Base-by-base conservation (phyloP, 148 eudicot genomes). In the Vaccinium vitisidaea region DNA sequence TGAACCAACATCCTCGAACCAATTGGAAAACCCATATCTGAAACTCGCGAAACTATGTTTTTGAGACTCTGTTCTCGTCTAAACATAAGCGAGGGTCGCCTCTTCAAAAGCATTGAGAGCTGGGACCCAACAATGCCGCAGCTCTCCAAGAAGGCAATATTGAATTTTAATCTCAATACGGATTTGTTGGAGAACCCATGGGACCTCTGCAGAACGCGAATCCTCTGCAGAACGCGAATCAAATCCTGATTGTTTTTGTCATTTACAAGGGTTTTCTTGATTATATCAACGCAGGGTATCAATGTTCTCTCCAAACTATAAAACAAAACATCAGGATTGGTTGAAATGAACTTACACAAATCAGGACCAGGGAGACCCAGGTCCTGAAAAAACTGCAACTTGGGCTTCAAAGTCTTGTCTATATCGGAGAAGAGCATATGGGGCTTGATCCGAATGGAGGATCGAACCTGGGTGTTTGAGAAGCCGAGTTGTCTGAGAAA, bases 1-100 rank as follows among this genome's bases (percentile, higher is more conserved):
- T 88, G 61, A 76, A 85, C 80, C n/a, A 88, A 81, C 88, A 86
- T 86, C 27, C 81, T 67, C 0, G 90, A 88, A 56, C 78, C 75
- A 25, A 77, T 10, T 0, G 75, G 30, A 74, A 83, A 77, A 23
- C 88, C 90, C 88, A 86, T 43, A 30, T 83, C 80, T 3, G 78
- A 4, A 69, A 59, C 90, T 7, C 75, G 67, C 0, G 36, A 77
- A 54, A 88, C 73, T 6, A 80, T 63, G 19, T 69, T 39, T 23
- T 52, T 84, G 56, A 86, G 84, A 3, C 36, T 54, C 0, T 30
- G 27, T 27, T 80, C 83, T 36, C 53, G 58, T 30, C 30, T 7
- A 52, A 69, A 1, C 8, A 88, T 80, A n/a, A 88, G 15, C 79
- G 55, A 11, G 52, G 90, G 86, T 43, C 69, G 52, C 46, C 55